Evolutionary conservation across 805 yeast species (phyloP).

Genomic region (Alloascoidea africana): DNA sequence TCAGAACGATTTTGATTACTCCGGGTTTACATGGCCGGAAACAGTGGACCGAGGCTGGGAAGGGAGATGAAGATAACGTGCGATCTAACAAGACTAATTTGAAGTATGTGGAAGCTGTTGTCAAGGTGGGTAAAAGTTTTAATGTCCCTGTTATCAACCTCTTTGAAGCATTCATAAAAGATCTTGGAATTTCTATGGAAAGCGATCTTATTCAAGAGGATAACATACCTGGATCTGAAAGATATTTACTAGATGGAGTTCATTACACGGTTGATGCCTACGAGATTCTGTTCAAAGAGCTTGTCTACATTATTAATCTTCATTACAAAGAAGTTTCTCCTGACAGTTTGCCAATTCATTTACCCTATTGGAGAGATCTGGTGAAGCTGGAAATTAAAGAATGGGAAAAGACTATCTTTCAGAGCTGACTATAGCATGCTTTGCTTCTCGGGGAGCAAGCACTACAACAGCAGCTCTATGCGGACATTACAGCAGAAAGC

Average conservation of each 20-base stretch:
- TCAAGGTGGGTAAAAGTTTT: conserved; percentile 26
- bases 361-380: too few species aligned
- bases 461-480: too few species aligned
- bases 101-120: conserved; percentile 35
- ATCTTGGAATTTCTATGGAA: conserved; percentile 8
- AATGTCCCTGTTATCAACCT: conserved; percentile 45
- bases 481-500: too few species aligned
- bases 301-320: conserved; percentile 22
- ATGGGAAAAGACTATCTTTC: too few species aligned
- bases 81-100: conserved; percentile 31
- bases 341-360: too few species aligned
- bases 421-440: too few species aligned
- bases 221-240: conserved; percentile 9
- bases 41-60: conserved; percentile 21
- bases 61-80: conserved; percentile 21
- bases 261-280: conserved; percentile 46
- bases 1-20: conserved; percentile 43
- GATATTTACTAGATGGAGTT: conserved; percentile 35
- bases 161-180: conserved; percentile 24
- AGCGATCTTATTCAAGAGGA: conserved; percentile 25
- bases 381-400: too few species aligned
- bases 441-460: too few species aligned
- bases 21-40: conserved; percentile 42
- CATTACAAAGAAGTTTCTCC: conserved; percentile 35
- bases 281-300: conserved; percentile 27